Base-by-base conservation (phyloP, 306 rosid genomes). In the Aeschynomene evenia region DNA sequence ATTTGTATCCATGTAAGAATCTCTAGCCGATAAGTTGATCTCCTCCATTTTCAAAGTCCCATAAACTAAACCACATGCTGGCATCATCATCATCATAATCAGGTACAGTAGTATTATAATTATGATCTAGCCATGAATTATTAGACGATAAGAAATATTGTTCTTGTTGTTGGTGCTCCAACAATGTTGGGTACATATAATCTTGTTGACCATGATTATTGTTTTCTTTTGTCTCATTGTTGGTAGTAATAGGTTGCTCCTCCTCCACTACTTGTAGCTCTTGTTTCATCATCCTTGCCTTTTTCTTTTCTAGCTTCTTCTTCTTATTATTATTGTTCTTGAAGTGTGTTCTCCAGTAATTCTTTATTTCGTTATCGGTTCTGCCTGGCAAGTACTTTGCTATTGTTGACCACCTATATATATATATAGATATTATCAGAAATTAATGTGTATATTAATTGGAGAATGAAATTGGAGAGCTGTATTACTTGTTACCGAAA, bases 371-470 rank as follows among this genome's bases (percentile, higher is more conserved):
- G 4, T 90, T 90, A 62, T 90, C 96, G 7, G 96, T 90, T 80
- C 96, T 87, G 22, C 96, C 96, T 0, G 94, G 88, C 78, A 90
- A 78, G 77, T 84, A 90, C 65, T 79, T 85, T 10, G 94, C 96
- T 42, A 90, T 90, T 24, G 88, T 84, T 10, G 96, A 87, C 96
- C 96, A 90, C 81, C 94, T 90, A 70, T 4, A 12, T 7, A 13
- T n/a, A 9, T 2, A 16, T n/a, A 60, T 7, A 59, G 4, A 16
- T 15, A 5, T 4, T 1, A 11, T 10, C 9, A 14, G 19, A 0
- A 2, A 10, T 51, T 0, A 0, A 36, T 11, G 7, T 5, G 39
- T 0, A 6, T 7, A 52, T 0, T 5, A 10, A 36, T 10, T 3
- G 15, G 13, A 39, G 22, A 15, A 46, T 36, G 19, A 15, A 14